A percentile compares a stretch with the other conserved stretches of the same genome.
Conservation (phyloP, 1,284 basidiomycete genomes). For the Ustilago shanxiensis region DNA sequence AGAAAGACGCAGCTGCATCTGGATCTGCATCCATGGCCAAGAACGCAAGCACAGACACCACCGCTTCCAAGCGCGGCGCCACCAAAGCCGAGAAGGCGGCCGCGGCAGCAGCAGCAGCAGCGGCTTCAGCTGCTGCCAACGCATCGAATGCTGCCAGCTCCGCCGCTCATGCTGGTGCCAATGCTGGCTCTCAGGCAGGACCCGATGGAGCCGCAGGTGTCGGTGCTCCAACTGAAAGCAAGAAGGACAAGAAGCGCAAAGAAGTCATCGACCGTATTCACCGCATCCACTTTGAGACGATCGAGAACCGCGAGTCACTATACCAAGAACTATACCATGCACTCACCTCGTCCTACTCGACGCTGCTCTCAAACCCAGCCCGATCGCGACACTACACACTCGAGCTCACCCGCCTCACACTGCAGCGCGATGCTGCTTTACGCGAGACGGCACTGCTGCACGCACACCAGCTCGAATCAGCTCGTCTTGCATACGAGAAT, state of each 20-base stretch:
- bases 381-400: slow-evolving; percentile 63
- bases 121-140: slow-evolving; percentile 18
- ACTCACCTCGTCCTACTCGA: slow-evolving; percentile 58
- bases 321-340: slow-evolving; percentile 64
- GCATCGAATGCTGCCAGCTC: slow-evolving; percentile 3
- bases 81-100: slow-evolving; percentile 43
- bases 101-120: slow-evolving; percentile 26
- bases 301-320: slow-evolving; percentile 66
- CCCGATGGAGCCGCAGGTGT: slow-evolving; percentile 10
- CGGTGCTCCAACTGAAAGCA: slow-evolving; percentile 38
- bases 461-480: slow-evolving; percentile 65
- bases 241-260: slow-evolving; percentile 64
- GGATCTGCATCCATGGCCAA: slow-evolving; percentile 41
- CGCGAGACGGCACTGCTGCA: slow-evolving; percentile 62
- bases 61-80: slow-evolving; percentile 33
- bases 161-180: slow-evolving; percentile 16
- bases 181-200: slow-evolving; percentile 11
- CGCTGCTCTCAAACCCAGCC: slow-evolving; percentile 62
- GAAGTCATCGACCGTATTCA: slow-evolving; percentile 68
- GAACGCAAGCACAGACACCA: slow-evolving; percentile 41
- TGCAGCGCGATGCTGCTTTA: slow-evolving; percentile 60
- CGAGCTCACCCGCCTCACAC: slow-evolving; percentile 54
- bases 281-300: slow-evolving; percentile 65
- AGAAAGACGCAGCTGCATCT: slow-evolving; percentile 36
- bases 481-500: slow-evolving; percentile 52